Conservation (phyloP, 1,139 yeast genomes). For the Lodderomyces margitis region DNA sequence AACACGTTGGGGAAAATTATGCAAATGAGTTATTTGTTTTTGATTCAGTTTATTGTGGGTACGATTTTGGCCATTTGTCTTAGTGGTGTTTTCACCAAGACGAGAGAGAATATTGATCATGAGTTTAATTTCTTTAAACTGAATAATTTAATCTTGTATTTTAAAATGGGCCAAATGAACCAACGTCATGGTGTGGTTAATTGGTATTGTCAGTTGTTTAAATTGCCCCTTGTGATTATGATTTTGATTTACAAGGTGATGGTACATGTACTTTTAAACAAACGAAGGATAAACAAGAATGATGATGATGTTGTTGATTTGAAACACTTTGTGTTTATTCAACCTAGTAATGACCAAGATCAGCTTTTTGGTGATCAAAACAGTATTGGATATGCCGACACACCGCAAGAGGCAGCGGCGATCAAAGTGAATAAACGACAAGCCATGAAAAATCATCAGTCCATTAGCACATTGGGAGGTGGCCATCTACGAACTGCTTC, state of each 20-base stretch:
- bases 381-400: not conserved
- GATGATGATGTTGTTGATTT: conserved; percentile 19
- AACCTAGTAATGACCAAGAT: conserved; percentile 17
- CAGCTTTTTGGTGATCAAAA: not conserved
- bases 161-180: conserved; percentile 21
- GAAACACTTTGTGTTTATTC: conserved; percentile 40
- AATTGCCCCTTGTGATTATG: conserved; percentile 34
- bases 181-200: conserved; percentile 11
- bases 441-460: conserved; percentile 17
- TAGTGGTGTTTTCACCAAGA: conserved; percentile 43
- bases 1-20: conserved; percentile 49
- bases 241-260: conserved; percentile 33
- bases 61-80: conserved; percentile 60
- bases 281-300: not conserved
- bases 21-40: conserved; percentile 52
- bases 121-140: conserved; percentile 44
- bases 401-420: conserved; percentile 18
- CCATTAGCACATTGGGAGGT: conserved; percentile 27
- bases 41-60: conserved; percentile 57
- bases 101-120: conserved; percentile 37
- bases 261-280: not conserved
- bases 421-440: conserved; percentile 7
- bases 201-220: conserved; percentile 23
- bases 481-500: conserved; percentile 34
- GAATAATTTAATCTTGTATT: conserved; percentile 37